Conservation (phyloP, 208 protist genomes). For the Acanthamoeba triangularis region DNA sequence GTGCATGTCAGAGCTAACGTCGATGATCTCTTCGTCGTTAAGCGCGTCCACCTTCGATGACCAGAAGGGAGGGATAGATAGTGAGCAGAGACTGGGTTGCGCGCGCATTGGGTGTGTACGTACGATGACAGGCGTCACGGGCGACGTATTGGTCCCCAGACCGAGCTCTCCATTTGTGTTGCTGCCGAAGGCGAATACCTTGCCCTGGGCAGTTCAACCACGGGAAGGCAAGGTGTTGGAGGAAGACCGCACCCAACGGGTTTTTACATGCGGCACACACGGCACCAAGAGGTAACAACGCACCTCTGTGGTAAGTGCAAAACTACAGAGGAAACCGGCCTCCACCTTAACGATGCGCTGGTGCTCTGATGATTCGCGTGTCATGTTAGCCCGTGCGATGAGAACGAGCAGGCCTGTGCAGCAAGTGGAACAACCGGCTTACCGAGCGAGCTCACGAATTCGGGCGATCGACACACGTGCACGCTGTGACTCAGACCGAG, state of each 20-base stretch:
- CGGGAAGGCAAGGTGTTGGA: too few species aligned
- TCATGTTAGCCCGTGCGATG: neutral
- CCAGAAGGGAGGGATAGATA: neutral
- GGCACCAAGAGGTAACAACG: neutral
- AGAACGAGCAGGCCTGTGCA: neutral
- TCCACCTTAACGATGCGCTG: neutral
- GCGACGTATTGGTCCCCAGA: neutral
- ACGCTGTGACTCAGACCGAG: neutral
- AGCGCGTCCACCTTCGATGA: neutral
- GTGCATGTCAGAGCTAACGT: constrained; percentile 30
- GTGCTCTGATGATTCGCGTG: neutral
- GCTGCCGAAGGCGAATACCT: neutral
- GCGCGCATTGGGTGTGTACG: neutral
- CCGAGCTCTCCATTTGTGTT: constrained; percentile 17
- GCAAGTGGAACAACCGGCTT: neutral
- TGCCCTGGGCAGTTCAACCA: neutral
- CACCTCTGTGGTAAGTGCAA: neutral
- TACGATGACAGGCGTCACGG: neutral
- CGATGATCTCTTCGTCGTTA: neutral
- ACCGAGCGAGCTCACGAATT: constrained; percentile 9
- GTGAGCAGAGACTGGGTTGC: neutral
- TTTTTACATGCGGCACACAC: neutral
- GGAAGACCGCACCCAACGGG: neutral
- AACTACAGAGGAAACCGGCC: constrained; percentile 25
- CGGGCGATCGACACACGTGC: neutral